These are phyloP conservation scores for Camellia lanceoleosa DNA, from an alignment of 148 eudicot genomes.

Conservation along the genomic window DNA sequence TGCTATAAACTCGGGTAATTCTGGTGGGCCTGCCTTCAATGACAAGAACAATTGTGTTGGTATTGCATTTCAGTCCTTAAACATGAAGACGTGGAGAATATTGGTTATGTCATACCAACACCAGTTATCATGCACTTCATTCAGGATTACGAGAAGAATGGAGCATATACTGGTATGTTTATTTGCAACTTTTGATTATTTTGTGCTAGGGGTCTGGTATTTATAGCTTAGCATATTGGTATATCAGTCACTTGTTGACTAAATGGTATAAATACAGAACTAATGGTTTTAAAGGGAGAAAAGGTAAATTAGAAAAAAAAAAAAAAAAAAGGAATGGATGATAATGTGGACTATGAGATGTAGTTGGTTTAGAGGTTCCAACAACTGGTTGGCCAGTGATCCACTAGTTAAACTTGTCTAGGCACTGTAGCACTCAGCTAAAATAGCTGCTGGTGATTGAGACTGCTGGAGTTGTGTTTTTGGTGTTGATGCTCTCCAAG, in stretches of 20 bases:
- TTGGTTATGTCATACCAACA: constrained; percentile 92
- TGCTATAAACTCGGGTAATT: constrained; percentile 91
- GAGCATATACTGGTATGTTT: constrained; percentile 69
- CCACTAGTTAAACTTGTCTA: not conserved
- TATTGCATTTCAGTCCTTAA: constrained; percentile 93
- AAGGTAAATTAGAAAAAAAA: not conserved
- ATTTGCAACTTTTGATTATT: not conserved
- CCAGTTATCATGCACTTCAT: constrained; percentile 87
- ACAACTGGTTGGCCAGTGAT: not conserved
- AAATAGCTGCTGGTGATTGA: too few relatives aligned
- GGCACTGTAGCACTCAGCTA: too few relatives aligned
- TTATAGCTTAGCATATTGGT: not conserved
- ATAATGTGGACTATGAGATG: not conserved
- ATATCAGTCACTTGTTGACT: not conserved
- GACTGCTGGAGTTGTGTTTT: too few relatives aligned
- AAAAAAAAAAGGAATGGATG: not conserved
- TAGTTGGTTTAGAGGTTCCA: too few relatives aligned
- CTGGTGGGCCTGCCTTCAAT: constrained; percentile 90
- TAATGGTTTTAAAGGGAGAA: not conserved
- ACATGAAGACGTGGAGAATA: constrained; percentile 86
- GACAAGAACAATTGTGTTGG: constrained; percentile 84
- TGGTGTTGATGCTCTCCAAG: too few relatives aligned
- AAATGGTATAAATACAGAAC: not conserved
- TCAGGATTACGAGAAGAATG: constrained; percentile 79
- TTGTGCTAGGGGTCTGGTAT: not conserved